Evolutionary conservation across 108 stramenopile genomes (phyloP), one percentile per base, ranked within the genome.

Genomic region (Cyclotella baltica): DNA sequence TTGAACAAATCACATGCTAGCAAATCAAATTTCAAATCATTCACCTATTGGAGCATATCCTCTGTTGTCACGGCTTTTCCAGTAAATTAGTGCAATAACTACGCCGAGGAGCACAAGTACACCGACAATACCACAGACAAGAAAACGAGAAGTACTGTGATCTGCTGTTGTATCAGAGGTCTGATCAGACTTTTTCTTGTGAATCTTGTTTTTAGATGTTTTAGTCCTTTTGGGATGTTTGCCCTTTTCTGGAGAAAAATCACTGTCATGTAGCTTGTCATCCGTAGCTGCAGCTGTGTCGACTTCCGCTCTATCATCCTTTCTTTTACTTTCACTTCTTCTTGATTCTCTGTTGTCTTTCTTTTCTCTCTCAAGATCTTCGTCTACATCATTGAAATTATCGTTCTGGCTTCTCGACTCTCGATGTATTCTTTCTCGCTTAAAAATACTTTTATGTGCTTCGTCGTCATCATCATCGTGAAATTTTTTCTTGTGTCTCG

Each of bases 61-160:
- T n/a, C n/a, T 48, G 19, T n/a, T 48, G 1, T 48, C 47, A 4
- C n/a, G 47, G 47, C 47, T 48, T n/a, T n/a, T 48, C 19, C 19
- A 48, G 47, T 48, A 48, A 1, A 48, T 48, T 6, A 48, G 19
- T 2, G 47, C 47, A 48, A 48, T 6, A 6, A 48, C n/a, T 16
- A 48, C n/a, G 47, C 47, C 47, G n/a, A 48, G 47, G 47, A 48
- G 47, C 47, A 48, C 47, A 48, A 48, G 47, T n/a, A 48, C 47
- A 48, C 47, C 47, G 2, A 48, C 1, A n/a, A 48, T 48, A 6
- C 47, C 47, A 48, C n/a, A 48, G n/a, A 48, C n/a, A 2, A 48
- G n/a, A n/a, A 48, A 48, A 48, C n/a, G 1, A 4, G 6, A 48
- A 2, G 47, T 48, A n/a, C 47, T 48, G 47, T n/a, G 2, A 48